Evolutionary conservation across 768 basidiomycete species (phyloP), one percentile per base, ranked within the genome.

Genomic region (Austroboletus festivus): DNA sequence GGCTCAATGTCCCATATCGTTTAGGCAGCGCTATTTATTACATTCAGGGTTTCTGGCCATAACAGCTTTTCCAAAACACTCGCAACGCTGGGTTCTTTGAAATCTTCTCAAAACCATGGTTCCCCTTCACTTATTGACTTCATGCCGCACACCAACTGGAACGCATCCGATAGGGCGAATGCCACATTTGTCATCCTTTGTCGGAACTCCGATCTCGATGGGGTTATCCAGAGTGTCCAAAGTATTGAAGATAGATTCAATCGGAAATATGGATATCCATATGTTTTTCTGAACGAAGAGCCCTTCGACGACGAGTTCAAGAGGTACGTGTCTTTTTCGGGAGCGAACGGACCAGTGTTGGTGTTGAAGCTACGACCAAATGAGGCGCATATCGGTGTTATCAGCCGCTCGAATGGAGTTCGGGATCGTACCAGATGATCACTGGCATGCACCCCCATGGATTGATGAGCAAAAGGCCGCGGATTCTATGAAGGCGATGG

Each of bases 401-500:
- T 79, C 76, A 2, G 52, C 63, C 13, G 68, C 75, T 8, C 65
- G 68, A n/a, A 79, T 80, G 47, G 60, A 70, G 18, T 86, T 84
- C 60, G 84, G 82, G 5, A 52, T 73, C 12, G 79, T 90, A 43
- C 80, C 82, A 7, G 63, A 57, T 20, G 74, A 81, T 15, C 75
- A 86, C 45, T 90, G 88, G 88, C 67, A 71, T 53, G 81, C 86
- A 52, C 88, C 88, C 0, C 70, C 74, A 19, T 86, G 78, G 80
- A 82, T 90, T 30, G 85, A 90, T 57, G 85, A 88, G 58, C 70
- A 76, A 13, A 73, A 71, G 48, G 88, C 86, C 1, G 65, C 65
- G 3, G 71, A 71, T 4, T 73, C 71, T 3, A 68, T 82, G 42
- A 69, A 76, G 31, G 70, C 78, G 56, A 80, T 89, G 81, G 74